Percentiles rank a stretch among this genome's conserved stretches.
These are phyloP conservation scores for Mimosa bimucronata DNA, from an alignment of 306 rosid species.

Conservation along the genomic window DNA sequence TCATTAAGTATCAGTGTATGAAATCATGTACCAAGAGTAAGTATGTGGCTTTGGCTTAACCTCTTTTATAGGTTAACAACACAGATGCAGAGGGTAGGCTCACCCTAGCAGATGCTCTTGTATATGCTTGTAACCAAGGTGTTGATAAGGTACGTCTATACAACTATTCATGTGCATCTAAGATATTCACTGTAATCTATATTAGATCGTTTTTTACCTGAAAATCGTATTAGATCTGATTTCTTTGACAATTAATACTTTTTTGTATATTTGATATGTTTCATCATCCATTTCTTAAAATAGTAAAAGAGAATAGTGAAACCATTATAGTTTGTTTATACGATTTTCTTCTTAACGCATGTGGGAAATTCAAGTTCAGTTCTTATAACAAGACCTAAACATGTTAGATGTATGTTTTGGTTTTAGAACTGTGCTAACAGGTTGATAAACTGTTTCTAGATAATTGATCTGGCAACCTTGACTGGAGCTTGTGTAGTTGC, in stretches of 20 bases:
- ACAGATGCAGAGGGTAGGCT: conserved; percentile 99
- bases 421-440: conserved; percentile 45
- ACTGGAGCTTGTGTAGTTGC: conserved; percentile 93
- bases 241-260: background rate
- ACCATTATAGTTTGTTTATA: background rate
- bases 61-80: conserved; percentile 78
- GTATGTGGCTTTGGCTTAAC: conserved; percentile 40
- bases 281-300: conserved; percentile 16
- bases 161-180: conserved; percentile 32
- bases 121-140: conserved; percentile 97
- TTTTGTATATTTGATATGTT: background rate
- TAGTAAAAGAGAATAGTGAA: conserved; percentile 14
- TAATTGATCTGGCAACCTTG: conserved; percentile 92
- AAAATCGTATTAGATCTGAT: background rate
- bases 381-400: conserved; percentile 3
- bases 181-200: conserved; percentile 20
- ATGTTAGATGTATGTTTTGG: conserved; percentile 29
- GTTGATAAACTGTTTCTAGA: conserved; percentile 52
- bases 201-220: background rate
- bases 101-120: conserved; percentile 95
- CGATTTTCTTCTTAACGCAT: conserved; percentile 19
- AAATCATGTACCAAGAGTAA: conserved; percentile 16
- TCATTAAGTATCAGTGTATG: background rate
- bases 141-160: conserved; percentile 74
- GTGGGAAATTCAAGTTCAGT: conserved; percentile 22